Conservation (phyloP, 2,329 filamentous ascomycete species). For the Paraphaeosphaeria sporulosa region DNA sequence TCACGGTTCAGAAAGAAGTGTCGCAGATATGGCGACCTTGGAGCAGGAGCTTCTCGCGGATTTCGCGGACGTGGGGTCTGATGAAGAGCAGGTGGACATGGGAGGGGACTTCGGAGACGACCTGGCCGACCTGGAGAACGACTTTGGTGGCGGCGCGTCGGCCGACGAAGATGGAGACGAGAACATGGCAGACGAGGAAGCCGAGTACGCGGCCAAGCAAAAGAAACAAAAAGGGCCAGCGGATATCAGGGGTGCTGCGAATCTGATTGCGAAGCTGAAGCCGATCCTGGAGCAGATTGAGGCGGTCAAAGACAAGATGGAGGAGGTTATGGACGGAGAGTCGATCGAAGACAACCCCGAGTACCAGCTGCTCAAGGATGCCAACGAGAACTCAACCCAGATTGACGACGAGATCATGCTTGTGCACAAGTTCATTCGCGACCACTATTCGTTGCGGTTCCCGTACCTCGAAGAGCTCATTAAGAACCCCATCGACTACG, state of each 20-base stretch:
- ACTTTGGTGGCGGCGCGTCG: conserved; percentile 47
- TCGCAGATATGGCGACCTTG: conserved; percentile 74
- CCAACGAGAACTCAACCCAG: conserved; percentile 86
- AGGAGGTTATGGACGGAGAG: conserved; percentile 71
- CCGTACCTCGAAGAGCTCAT: conserved; percentile 91
- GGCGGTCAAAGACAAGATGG: conserved; percentile 68
- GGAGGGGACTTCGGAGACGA: conserved; percentile 42
- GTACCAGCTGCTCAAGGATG: conserved; percentile 86
- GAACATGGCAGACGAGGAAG: conserved; percentile 68
- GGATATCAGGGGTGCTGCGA: conserved; percentile 81
- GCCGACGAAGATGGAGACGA: conserved; percentile 60
- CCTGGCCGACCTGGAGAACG: conserved; percentile 42
- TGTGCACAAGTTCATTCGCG: conserved; percentile 94
- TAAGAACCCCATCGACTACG: conserved; percentile 91
- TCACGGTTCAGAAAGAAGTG: neutral
- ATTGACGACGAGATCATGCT: conserved; percentile 93
- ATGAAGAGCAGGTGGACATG: conserved; percentile 67
- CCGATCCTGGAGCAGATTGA: conserved; percentile 74
- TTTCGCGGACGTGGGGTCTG: conserved; percentile 85
- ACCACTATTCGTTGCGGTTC: conserved; percentile 93
- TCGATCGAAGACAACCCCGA: conserved; percentile 92
- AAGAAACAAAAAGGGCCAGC: conserved; percentile 71
- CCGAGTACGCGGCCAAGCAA: conserved; percentile 60
- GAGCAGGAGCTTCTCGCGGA: conserved; percentile 93
- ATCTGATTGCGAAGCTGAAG: conserved; percentile 80